Percentiles rank a stretch among this genome's conserved stretches.
phyloP scores from a whole-genome alignment of 805 yeast genomes.

The Saccharomycopsis oosterbeekiorum region DNA sequence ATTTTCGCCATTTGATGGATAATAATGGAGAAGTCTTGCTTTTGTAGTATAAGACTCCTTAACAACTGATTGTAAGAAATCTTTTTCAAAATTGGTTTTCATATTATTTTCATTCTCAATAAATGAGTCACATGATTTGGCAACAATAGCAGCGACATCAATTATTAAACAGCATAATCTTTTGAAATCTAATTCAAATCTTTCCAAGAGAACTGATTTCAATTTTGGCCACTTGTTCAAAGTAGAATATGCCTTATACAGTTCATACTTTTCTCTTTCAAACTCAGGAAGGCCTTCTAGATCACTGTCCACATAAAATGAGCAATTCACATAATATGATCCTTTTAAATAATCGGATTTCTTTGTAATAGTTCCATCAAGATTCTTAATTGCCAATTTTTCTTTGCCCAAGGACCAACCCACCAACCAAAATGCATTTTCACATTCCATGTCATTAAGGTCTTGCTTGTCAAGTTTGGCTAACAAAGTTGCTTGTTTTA shows the following conservation, averaged over 20 bases:
- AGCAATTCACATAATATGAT: constrained; percentile 49
- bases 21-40: constrained; percentile 49
- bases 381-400: constrained; percentile 30
- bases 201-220: constrained; percentile 20
- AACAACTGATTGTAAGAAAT: constrained; percentile 38
- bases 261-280: constrained; percentile 26
- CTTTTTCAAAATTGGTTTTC: constrained; percentile 23
- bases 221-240: constrained; percentile 43
- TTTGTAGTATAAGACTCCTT: constrained; percentile 42
- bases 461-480: constrained; percentile 30
- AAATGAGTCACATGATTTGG: constrained; percentile 43
- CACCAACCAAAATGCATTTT: constrained; percentile 41
- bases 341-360: constrained; percentile 39
- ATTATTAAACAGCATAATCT: constrained; percentile 36
- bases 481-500: constrained; percentile 33
- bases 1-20: constrained; percentile 24
- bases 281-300: constrained; percentile 38
- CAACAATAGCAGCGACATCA: constrained; percentile 38
- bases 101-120: constrained; percentile 24
- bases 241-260: constrained; percentile 36
- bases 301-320: constrained; percentile 35
- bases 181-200: constrained; percentile 31
- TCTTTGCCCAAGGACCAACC: constrained; percentile 59
- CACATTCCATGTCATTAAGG: constrained; percentile 34
- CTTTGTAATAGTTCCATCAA: background rate